phyloP scores from a whole-genome alignment of 2,329 filamentous ascomycete species.

The Nigrospora osmanthi region DNA sequence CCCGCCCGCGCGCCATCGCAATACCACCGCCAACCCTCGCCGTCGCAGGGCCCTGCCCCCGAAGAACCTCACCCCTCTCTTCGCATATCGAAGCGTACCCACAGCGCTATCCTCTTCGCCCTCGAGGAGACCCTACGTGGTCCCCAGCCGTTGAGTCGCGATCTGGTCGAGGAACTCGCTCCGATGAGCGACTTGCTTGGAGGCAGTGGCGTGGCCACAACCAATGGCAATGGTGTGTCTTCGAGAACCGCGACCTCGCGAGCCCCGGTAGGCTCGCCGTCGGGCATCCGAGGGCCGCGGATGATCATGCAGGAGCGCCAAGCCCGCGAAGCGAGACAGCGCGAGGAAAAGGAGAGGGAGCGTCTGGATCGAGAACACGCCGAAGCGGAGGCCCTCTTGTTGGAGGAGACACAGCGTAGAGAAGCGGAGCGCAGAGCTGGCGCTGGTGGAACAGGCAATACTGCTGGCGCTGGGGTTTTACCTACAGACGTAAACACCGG shows the following conservation, averaged over 20 bases:
- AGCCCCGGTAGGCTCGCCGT: conserved; percentile 45
- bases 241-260: conserved; percentile 40
- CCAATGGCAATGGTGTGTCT: conserved; percentile 45
- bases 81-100: conserved; percentile 75
- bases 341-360: conserved; percentile 55
- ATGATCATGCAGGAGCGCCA: conserved; percentile 87
- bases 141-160: conserved; percentile 75
- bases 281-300: conserved; percentile 72
- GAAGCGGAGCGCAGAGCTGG: conserved; percentile 55
- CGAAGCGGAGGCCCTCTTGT: conserved; percentile 45
- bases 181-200: conserved; percentile 76
- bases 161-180: conserved; percentile 80
- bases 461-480: conserved; percentile 25
- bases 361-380: conserved; percentile 48
- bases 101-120: conserved; percentile 84
- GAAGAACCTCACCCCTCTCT: conserved; percentile 37
- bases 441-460: conserved; percentile 42
- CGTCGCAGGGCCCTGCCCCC: conserved; percentile 22
- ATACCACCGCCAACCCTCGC: conserved; percentile 15
- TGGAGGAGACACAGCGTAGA: conserved; percentile 47
- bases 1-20: conserved; percentile 23
- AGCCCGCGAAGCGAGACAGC: conserved; percentile 64
- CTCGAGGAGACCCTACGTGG: conserved; percentile 84
- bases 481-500: background rate
- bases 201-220: conserved; percentile 45